phyloP scores from a whole-genome alignment of 169 alveolate genomes.

The Blepharisma undulans region DNA sequence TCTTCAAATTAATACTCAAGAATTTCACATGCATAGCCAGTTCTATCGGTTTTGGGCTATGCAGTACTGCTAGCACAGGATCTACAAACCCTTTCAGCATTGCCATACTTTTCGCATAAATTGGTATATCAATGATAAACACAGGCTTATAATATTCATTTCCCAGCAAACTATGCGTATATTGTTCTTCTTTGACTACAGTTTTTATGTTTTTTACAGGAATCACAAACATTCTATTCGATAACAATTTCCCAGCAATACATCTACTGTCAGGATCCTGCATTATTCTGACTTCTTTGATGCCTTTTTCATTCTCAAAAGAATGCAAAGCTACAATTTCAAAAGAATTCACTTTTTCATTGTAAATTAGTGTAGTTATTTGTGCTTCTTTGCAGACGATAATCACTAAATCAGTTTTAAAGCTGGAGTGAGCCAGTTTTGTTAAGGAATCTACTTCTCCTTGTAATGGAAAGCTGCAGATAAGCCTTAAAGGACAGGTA shows the following conservation, averaged over 20 bases:
- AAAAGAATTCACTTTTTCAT: not conserved
- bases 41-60: not conserved
- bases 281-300: not conserved
- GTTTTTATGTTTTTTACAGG: slow-evolving; percentile 8
- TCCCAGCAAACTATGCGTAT: not conserved
- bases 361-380: not conserved
- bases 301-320: slow-evolving; percentile 40
- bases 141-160: slow-evolving; percentile 13
- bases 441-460: slow-evolving; percentile 33
- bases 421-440: not conserved
- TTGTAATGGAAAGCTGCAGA: not conserved
- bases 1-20: slow-evolving; percentile 2
- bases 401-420: slow-evolving; percentile 2
- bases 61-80: slow-evolving; percentile 3
- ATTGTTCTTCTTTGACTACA: not conserved
- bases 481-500: not conserved
- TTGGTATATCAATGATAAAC: slow-evolving; percentile 21
- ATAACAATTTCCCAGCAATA: not conserved
- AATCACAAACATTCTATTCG: slow-evolving; percentile 18
- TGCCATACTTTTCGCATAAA: not conserved
- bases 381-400: slow-evolving; percentile 6
- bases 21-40: not conserved
- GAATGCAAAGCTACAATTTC: slow-evolving; percentile 4
- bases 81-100: slow-evolving; percentile 27
- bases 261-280: slow-evolving; percentile 39